A percentile compares a stretch with the other conserved stretches of the same genome.
phyloP scores from a whole-genome alignment of 345 rosid species.

The Populus simonii region DNA sequence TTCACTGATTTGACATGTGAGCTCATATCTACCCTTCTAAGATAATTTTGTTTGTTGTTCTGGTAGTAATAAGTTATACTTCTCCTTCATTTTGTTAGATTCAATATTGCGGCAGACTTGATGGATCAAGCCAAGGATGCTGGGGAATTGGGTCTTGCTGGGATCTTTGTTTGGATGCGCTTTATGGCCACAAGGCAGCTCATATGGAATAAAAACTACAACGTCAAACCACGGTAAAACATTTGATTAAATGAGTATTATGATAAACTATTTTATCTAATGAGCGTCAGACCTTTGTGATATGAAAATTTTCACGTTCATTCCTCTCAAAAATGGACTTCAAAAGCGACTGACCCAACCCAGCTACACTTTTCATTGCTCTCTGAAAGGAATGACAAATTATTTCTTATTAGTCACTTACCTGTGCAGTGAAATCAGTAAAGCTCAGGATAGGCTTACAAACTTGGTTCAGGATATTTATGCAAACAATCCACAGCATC shows the following conservation, averaged over 20 bases:
- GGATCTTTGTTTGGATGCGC: conserved; percentile 98
- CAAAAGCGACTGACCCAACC: neutral
- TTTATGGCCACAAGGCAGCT: conserved; percentile 99
- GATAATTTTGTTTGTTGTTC: conserved; percentile 11
- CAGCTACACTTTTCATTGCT: neutral
- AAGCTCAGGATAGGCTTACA: conserved; percentile 95
- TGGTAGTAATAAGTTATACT: neutral
- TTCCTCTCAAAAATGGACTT: neutral
- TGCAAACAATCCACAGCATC: conserved; percentile 50
- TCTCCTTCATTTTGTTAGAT: conserved; percentile 41
- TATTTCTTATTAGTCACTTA: neutral
- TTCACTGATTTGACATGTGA: conserved; percentile 1
- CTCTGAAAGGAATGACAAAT: neutral
- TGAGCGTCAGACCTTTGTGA: neutral
- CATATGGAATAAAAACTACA: conserved; percentile 97
- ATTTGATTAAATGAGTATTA: conserved; percentile 6
- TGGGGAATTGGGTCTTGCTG: conserved; percentile 80
- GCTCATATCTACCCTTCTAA: neutral
- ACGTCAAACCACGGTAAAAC: conserved; percentile 93
- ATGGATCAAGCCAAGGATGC: conserved; percentile 69
- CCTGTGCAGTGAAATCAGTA: conserved; percentile 84
- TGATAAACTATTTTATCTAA: neutral
- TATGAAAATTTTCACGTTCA: neutral
- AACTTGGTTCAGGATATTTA: conserved; percentile 66
- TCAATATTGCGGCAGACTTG: conserved; percentile 93